Evolutionary conservation across 257 asterid species (phyloP).

Genomic region (Echium plantagineum): DNA sequence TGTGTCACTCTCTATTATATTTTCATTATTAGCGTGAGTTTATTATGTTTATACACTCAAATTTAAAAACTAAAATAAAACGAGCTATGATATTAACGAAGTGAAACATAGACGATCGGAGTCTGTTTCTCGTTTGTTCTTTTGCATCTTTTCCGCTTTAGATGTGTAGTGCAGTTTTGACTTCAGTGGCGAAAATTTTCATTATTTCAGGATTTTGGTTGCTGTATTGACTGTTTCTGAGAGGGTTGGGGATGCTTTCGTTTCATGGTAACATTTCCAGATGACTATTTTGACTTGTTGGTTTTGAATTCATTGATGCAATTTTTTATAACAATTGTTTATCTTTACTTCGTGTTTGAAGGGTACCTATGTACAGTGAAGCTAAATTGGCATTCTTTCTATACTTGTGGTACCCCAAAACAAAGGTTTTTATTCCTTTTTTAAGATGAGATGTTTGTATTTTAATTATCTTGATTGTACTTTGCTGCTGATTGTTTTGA

Average conservation of each 20-base stretch:
- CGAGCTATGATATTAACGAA: too few relatives aligned
- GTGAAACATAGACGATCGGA: too few relatives aligned
- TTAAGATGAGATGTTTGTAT: not conserved
- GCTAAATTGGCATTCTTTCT: slow-evolving; percentile 92
- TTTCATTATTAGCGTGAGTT: too few relatives aligned
- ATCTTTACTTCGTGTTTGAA: slow-evolving; percentile 17
- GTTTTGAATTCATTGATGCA: not conserved
- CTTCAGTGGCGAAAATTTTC: not conserved
- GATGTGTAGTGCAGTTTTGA: not conserved
- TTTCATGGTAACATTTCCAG: slow-evolving; percentile 59
- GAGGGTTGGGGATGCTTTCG: slow-evolving; percentile 72
- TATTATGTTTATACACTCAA: too few relatives aligned
- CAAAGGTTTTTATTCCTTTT: slow-evolving; percentile 45
- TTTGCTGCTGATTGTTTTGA: slow-evolving; percentile 8
- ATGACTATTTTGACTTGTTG: not conserved
- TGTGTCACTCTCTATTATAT: too few relatives aligned
- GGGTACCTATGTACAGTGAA: slow-evolving; percentile 98
- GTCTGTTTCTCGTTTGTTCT: too few relatives aligned
- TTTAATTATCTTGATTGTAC: slow-evolving; percentile 6
- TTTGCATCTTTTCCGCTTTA: not conserved
- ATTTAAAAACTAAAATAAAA: too few relatives aligned
- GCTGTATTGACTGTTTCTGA: slow-evolving; percentile 80
- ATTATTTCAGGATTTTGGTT: slow-evolving; percentile 66
- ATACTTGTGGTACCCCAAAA: slow-evolving; percentile 92
- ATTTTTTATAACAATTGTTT: slow-evolving; percentile 1